phyloP scores from a whole-genome alignment of 2,329 filamentous ascomycete species.

The Paramyrothecium roridum region DNA sequence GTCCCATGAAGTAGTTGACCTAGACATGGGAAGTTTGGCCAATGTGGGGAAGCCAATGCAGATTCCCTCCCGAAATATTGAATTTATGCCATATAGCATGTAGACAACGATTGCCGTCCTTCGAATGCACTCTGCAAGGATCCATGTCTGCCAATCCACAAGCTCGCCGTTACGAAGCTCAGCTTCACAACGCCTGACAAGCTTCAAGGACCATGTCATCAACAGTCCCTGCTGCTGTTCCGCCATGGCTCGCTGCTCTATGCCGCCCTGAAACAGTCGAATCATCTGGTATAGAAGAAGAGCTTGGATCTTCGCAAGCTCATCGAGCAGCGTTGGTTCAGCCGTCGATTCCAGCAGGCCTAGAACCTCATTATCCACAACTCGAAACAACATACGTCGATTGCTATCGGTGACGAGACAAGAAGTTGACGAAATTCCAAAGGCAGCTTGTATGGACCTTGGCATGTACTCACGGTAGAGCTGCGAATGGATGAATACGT shows the following conservation, averaged over 20 bases:
- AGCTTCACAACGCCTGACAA: neutral
- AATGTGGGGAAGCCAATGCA: constrained; percentile 1
- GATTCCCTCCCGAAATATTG: neutral
- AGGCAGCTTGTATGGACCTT: neutral
- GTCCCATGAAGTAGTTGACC: neutral
- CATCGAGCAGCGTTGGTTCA: neutral
- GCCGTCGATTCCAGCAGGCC: neutral
- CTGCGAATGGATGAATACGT: neutral
- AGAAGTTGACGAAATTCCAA: neutral
- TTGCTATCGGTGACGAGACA: neutral
- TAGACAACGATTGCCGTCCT: neutral
- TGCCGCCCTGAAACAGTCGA: neutral
- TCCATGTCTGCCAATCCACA: neutral
- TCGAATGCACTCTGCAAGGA: neutral
- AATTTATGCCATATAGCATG: neutral
- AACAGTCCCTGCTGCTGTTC: neutral
- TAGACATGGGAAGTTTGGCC: neutral
- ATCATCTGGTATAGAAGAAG: neutral
- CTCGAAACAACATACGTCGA: neutral
- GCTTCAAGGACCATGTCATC: neutral
- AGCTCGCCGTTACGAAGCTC: neutral
- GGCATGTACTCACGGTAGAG: neutral
- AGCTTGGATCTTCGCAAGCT: neutral
- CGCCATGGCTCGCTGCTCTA: neutral
- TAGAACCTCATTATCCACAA: neutral